These are phyloP conservation scores for Apiospora hydei DNA, from an alignment of 2,329 filamentous ascomycete species.

Conservation along the genomic window DNA sequence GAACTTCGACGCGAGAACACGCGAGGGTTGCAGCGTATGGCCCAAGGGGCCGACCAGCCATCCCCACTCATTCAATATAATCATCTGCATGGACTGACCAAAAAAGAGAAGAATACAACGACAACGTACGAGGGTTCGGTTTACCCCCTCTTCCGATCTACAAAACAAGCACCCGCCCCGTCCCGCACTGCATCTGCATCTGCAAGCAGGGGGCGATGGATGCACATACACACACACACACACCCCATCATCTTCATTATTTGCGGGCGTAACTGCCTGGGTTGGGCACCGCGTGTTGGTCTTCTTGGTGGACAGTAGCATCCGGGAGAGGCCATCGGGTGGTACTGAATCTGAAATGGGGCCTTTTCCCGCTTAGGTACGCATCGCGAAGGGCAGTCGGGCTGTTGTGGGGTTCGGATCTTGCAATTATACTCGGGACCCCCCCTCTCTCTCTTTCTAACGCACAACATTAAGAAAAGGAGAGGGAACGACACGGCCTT, in stretches of 20 bases:
- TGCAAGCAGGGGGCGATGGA: not conserved
- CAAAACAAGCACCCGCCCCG: not conserved
- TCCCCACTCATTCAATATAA: not conserved
- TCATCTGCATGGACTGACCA: not conserved
- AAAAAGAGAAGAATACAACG: not conserved
- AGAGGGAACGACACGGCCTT: no score
- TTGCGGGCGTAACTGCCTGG: not conserved
- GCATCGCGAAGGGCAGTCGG: no score
- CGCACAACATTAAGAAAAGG: no score
- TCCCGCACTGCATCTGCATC: constrained; percentile 4
- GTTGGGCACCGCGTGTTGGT: not conserved
- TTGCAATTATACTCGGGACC: no score
- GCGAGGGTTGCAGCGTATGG: not conserved
- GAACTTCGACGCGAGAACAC: not conserved
- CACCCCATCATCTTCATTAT: no score
- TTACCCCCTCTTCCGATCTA: not conserved
- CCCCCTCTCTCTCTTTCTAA: no score
- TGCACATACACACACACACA: no score
- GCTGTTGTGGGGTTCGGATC: no score
- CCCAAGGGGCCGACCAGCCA: not conserved
- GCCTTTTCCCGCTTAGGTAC: no score
- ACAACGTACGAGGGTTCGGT: not conserved
- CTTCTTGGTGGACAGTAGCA: not conserved
- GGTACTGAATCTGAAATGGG: no score
- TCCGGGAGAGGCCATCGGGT: not conserved